Evolutionary conservation across 2,329 filamentous ascomycete genomes (phyloP).

Genomic region (Eurotiales sp.): DNA sequence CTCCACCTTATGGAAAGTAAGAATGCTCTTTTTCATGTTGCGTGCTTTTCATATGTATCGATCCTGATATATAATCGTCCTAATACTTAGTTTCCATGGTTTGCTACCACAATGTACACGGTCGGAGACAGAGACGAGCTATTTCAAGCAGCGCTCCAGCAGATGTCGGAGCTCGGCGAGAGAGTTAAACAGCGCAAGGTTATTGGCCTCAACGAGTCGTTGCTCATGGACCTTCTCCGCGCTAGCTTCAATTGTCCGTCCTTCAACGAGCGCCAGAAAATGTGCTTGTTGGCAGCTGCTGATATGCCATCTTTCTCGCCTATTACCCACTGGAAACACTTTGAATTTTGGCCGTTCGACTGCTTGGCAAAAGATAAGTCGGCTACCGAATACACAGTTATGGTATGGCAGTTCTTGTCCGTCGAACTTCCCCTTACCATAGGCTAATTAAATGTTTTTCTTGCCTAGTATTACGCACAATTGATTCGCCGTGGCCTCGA

Average conservation of each 20-base stretch:
- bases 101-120: conserved; percentile 41
- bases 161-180: conserved; percentile 68
- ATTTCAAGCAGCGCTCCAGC: conserved; percentile 44
- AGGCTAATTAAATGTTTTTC: conserved; percentile 1
- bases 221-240: conserved; percentile 37
- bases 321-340: conserved; percentile 21
- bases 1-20: conserved; percentile 49
- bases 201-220: conserved; percentile 37
- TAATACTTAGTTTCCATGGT: conserved; percentile 51
- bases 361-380: conserved; percentile 26
- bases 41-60: background rate
- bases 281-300: conserved; percentile 28
- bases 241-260: conserved; percentile 40
- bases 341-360: conserved; percentile 40
- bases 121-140: conserved; percentile 46
- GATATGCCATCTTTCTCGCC: conserved; percentile 20
- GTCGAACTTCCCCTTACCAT: background rate
- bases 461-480: conserved; percentile 23
- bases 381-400: conserved; percentile 20
- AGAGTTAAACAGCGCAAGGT: conserved; percentile 47
- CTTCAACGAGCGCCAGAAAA: conserved; percentile 45
- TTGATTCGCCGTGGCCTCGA: conserved; percentile 24
- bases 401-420: conserved; percentile 22
- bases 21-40: background rate
- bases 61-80: conserved; percentile 17